These are phyloP conservation scores for Clausena lansium DNA, from an alignment of 345 rosid species.

Conservation along the genomic window DNA sequence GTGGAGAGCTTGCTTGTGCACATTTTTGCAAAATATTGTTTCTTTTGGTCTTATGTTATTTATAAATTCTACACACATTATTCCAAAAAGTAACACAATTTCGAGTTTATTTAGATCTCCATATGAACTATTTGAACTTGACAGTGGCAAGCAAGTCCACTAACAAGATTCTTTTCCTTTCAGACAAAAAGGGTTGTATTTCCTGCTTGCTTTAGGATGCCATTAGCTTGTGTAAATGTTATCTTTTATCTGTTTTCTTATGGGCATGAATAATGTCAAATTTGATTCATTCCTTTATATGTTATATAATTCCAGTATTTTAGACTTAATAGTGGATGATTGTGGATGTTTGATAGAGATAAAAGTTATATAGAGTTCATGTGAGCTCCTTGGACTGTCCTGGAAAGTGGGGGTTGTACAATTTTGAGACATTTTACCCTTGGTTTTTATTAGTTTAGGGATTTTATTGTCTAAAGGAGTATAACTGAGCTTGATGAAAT, in stretches of 20 bases:
- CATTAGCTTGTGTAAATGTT: background rate
- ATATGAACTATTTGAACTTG: background rate
- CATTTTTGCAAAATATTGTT: background rate
- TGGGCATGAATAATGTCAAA: background rate
- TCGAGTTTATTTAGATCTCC: background rate
- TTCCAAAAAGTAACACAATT: background rate
- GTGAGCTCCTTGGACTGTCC: background rate
- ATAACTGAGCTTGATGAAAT: background rate
- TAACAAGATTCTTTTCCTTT: background rate
- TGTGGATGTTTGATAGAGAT: background rate
- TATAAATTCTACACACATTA: background rate
- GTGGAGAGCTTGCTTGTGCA: background rate
- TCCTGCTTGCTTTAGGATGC: background rate
- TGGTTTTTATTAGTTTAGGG: background rate
- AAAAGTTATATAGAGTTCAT: background rate
- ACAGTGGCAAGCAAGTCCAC: no score
- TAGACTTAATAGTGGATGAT: background rate
- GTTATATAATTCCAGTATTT: background rate
- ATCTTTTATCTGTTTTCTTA: background rate
- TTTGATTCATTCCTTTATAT: background rate
- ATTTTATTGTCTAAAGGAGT: background rate
- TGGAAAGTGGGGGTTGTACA: background rate
- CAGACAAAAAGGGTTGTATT: background rate
- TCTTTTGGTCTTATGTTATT: background rate
- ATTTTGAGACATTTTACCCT: background rate